A percentile compares a stretch with the other conserved stretches of the same genome.
Evolutionary conservation across 1,139 yeast genomes (phyloP).

Genomic region (Pneumocystis canis): DNA sequence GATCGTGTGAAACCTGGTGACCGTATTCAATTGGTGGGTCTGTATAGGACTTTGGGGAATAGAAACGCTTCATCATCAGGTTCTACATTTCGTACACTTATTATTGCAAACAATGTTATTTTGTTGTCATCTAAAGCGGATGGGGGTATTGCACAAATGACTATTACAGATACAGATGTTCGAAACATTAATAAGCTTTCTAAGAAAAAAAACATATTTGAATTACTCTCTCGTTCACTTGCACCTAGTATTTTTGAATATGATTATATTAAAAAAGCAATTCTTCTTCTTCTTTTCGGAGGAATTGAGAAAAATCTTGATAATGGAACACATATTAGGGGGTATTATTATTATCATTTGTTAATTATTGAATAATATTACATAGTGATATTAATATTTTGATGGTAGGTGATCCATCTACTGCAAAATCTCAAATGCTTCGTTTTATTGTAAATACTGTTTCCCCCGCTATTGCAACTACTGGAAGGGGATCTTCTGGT

Average conservation of each 20-base stretch:
- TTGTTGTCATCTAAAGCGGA: slow-evolving; percentile 71
- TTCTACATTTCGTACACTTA: slow-evolving; percentile 55
- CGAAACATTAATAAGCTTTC: slow-evolving; percentile 73
- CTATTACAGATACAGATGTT: slow-evolving; percentile 67
- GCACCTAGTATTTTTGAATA: slow-evolving; percentile 96
- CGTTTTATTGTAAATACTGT: slow-evolving; percentile 92
- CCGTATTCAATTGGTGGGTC: slow-evolving; percentile 86
- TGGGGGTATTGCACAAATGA: slow-evolving; percentile 66
- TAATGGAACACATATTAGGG: slow-evolving; percentile 87
- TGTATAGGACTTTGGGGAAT: slow-evolving; percentile 82
- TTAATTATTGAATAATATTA: not conserved
- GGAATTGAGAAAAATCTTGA: slow-evolving; percentile 90
- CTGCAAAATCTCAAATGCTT: slow-evolving; percentile 91
- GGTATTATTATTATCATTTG: not conserved
- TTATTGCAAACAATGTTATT: slow-evolving; percentile 78
- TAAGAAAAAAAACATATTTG: slow-evolving; percentile 55
- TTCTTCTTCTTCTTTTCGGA: slow-evolving; percentile 76
- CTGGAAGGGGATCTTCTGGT: slow-evolving; percentile 98
- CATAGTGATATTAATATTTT: slow-evolving; percentile 81
- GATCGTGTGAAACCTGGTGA: slow-evolving; percentile 93
- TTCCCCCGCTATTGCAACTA: slow-evolving; percentile 87
- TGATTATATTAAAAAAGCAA: slow-evolving; percentile 81
- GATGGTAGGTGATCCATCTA: slow-evolving; percentile 98
- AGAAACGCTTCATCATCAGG: slow-evolving; percentile 38
- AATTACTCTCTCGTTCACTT: slow-evolving; percentile 63